Evolutionary conservation across 495 filamentous ascomycete genomes (phyloP).

Genomic region (Aspergillus homomorphus): DNA sequence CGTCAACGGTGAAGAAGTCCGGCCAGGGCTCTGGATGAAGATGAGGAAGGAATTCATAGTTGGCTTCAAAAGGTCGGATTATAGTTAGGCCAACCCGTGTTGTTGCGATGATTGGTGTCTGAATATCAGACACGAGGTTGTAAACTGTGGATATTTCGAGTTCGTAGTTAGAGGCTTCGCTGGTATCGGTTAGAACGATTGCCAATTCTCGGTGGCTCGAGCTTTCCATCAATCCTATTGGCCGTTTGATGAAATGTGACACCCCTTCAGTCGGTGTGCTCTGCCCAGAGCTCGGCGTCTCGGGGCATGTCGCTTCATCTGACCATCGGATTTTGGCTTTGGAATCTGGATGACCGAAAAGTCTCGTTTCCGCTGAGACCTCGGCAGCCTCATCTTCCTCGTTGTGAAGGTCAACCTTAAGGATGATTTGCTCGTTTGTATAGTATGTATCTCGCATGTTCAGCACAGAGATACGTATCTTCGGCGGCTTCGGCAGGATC

Average conservation of each 20-base stretch:
- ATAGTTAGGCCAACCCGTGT: conserved; percentile 64
- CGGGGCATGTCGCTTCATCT: conserved; percentile 28
- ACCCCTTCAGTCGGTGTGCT: conserved; percentile 31
- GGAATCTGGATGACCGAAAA: conserved; percentile 59
- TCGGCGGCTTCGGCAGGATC: conserved; percentile 86
- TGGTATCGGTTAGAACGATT: conserved; percentile 35
- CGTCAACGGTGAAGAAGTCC: conserved; percentile 66
- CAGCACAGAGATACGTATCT: conserved; percentile 69
- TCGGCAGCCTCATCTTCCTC: conserved; percentile 78
- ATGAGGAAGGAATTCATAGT: conserved; percentile 76
- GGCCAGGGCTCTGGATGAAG: conserved; percentile 81
- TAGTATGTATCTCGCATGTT: conserved; percentile 71
- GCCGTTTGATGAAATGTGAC: conserved; percentile 35
- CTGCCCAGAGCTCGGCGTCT: conserved; percentile 19
- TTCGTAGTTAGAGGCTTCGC: conserved; percentile 59
- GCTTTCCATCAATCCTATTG: conserved; percentile 48
- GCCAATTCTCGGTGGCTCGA: conserved; percentile 34
- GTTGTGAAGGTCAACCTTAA: conserved; percentile 72
- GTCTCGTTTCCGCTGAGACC: conserved; percentile 61
- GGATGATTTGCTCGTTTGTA: conserved; percentile 66
- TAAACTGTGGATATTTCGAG: conserved; percentile 73
- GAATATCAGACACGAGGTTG: conserved; percentile 72
- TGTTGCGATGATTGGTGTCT: conserved; percentile 78
- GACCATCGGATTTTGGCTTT: conserved; percentile 49
- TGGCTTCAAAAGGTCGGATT: conserved; percentile 81